Conservation (phyloP, 441 rosid species). For the Adansonia madagascariensis region DNA sequence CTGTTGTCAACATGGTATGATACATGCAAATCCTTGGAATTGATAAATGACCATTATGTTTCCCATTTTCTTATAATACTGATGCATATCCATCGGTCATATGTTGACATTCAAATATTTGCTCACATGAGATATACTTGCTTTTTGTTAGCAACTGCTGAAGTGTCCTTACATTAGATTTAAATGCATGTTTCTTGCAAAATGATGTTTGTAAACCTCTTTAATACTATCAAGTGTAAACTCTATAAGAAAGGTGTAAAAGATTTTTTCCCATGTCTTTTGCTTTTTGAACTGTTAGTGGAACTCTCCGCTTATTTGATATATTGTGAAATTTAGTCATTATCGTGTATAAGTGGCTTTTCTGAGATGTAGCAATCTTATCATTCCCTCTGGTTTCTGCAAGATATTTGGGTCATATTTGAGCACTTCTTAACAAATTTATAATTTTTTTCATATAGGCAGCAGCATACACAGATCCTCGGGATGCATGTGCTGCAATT, state of each 20-base stretch:
- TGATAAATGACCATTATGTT: background rate
- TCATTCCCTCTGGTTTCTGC: background rate
- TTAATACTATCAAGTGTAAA: background rate
- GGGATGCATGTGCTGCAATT: constrained; percentile 89
- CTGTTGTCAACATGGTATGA: constrained; percentile 85
- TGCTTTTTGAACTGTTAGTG: background rate
- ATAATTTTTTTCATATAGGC: constrained; percentile 49
- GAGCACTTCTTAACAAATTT: background rate
- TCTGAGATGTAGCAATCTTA: constrained; percentile 11
- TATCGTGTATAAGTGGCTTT: background rate
- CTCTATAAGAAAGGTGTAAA: background rate
- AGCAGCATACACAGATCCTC: constrained; percentile 71
- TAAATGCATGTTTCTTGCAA: background rate
- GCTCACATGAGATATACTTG: constrained; percentile 3
- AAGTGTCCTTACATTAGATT: background rate
- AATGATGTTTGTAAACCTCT: background rate
- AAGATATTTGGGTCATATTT: constrained; percentile 16
- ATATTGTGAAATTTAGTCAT: background rate
- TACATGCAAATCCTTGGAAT: background rate
- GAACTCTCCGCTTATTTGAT: background rate
- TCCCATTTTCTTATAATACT: background rate
- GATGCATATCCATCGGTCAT: background rate
- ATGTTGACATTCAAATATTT: background rate
- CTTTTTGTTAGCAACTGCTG: background rate
- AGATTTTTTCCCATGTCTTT: background rate